Conservation (phyloP, 1,139 yeast genomes). For the Saccharomycopsis hybrid region DNA sequence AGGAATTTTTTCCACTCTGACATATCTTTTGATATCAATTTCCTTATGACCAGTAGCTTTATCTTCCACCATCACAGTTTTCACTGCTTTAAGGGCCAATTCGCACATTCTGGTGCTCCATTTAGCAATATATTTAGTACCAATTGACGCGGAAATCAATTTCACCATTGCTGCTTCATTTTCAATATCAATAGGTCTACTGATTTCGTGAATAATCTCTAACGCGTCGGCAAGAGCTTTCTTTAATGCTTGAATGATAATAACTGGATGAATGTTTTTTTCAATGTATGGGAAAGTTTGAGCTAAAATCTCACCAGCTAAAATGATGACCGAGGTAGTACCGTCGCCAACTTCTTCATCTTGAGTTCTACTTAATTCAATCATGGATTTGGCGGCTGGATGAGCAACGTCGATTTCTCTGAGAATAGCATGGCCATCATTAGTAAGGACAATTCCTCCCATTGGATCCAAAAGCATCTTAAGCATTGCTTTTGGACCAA, state of each 20-base stretch:
- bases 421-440: conserved; percentile 93
- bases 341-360: conserved; percentile 99
- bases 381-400: conserved; percentile 99
- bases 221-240: conserved; percentile 88
- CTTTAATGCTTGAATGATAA: conserved; percentile 89
- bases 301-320: conserved; percentile 95
- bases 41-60: conserved; percentile 62
- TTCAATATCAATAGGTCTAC: conserved; percentile 75
- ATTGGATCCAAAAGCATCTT: conserved; percentile 97
- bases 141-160: conserved; percentile 85
- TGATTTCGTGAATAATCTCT: conserved; percentile 77
- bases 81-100: conserved; percentile 82
- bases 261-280: conserved; percentile 93
- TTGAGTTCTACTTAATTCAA: conserved; percentile 93
- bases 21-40: conserved; percentile 89
- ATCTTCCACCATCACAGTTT: conserved; percentile 64
- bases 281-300: conserved; percentile 86
- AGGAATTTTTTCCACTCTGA: conserved; percentile 89
- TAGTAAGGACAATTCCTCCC: conserved; percentile 97
- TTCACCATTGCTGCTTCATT: conserved; percentile 80
- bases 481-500: conserved; percentile 99
- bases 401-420: conserved; percentile 90
- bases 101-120: conserved; percentile 94
- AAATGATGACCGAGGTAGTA: conserved; percentile 88
- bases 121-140: conserved; percentile 87